Evolutionary conservation across 2,329 filamentous ascomycete genomes (phyloP).

Genomic region (Aspergillus puulaauensis): DNA sequence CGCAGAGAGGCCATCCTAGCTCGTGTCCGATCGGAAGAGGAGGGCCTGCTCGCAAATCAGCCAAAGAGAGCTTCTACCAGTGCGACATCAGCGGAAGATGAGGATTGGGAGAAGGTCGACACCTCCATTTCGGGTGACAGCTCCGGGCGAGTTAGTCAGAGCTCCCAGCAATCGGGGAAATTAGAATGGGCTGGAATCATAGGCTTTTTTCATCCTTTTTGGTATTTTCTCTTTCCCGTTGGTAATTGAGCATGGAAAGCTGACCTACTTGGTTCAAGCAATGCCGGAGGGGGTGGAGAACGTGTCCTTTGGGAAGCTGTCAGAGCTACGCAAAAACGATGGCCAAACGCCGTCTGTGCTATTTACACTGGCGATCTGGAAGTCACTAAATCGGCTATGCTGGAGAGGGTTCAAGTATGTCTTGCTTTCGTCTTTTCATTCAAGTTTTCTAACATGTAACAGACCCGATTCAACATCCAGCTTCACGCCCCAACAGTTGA

Average conservation of each 20-base stretch:
- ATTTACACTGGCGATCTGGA: conserved; percentile 97
- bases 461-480: conserved; percentile 88
- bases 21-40: conserved; percentile 46
- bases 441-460: conserved; percentile 2
- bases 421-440: not conserved
- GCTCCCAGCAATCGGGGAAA: conserved; percentile 34
- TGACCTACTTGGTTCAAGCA: conserved; percentile 52
- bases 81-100: conserved; percentile 48
- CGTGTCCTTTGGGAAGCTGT: conserved; percentile 96
- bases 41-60: conserved; percentile 30
- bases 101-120: conserved; percentile 71
- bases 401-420: conserved; percentile 70
- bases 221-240: conserved; percentile 52
- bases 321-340: conserved; percentile 81
- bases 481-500: conserved; percentile 79
- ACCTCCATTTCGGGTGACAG: conserved; percentile 36
- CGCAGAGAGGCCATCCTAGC: conserved; percentile 57
- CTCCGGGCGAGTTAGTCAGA: conserved; percentile 45
- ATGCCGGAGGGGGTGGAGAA: conserved; percentile 94
- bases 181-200: conserved; percentile 79
- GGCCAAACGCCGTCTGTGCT: conserved; percentile 83
- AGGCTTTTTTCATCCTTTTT: conserved; percentile 97
- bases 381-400: conserved; percentile 74
- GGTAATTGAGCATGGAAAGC: not conserved
- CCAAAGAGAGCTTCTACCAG: conserved; percentile 22